Base-by-base conservation (phyloP, 768 basidiomycete species). In the Gloeostereum incarnatum region DNA sequence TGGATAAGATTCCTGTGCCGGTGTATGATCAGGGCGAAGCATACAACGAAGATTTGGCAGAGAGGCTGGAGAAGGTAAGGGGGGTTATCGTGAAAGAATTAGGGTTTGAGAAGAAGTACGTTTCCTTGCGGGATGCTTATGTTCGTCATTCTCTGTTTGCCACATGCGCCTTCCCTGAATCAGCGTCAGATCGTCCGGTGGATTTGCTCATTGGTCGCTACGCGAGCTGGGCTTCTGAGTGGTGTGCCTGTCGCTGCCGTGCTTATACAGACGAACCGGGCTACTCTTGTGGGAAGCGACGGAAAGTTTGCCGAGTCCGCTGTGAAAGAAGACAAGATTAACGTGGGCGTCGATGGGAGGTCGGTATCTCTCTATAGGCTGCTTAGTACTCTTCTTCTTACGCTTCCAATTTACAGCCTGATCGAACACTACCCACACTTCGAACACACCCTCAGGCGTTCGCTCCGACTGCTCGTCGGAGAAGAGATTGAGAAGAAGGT, bases 341-440 rank as follows among this genome's bases (percentile, higher is more conserved):
- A 75, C 35, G 77, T 99, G 19, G 96, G 96, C 33, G 78, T 98
- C 7, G 96, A 99, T 52, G 96, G 96, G 54, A 90, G 84, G 89
- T 87, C 43, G 22, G 66, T 50, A 5, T 38, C 16, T 13, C 37
- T 31, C 14, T 18, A 6, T 17, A 6, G 10, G 16, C 11, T 10
- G 14, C 13, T 30, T 6, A 30, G 20, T 2, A 19, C 25, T 24
- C n/a, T 32, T 26, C 14, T 24, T n/a, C 7, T 11, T 26, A 44
- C 22, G 45, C 30, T 26, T 11, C 23, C 18, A 11, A 4, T n/a
- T 23, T 25, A 31, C 45, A 92, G 91, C 57, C 64, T 99, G 55
- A 79, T 90, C 46, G 86, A 97, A 55, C 83, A 89, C 53, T 93
- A 98, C 57, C 96, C 96, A 1, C 68, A 75, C 50, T 99, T 91